Evolutionary conservation across 768 basidiomycete genomes (phyloP).

Genomic region (Holtermannia corniformis): DNA sequence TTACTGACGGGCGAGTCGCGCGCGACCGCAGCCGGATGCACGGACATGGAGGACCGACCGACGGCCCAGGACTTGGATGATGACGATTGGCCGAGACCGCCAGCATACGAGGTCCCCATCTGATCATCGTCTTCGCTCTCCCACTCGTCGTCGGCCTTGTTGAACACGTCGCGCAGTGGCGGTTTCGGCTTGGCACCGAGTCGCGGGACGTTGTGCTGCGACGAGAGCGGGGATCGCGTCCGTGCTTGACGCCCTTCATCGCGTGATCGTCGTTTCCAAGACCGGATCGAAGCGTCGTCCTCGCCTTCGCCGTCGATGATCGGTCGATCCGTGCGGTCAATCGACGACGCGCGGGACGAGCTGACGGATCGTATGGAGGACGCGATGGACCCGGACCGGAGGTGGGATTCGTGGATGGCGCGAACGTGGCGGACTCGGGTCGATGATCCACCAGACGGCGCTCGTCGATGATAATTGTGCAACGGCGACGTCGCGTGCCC

Average conservation of each 20-base stretch:
- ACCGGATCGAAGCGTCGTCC: constrained; percentile 26
- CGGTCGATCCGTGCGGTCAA: constrained; percentile 42
- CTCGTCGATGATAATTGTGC: constrained; percentile 64
- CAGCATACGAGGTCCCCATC: constrained; percentile 18
- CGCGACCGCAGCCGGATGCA: neutral
- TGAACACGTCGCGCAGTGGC: constrained; percentile 40
- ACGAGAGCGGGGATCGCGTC: constrained; percentile 67
- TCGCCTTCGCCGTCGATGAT: constrained; percentile 44
- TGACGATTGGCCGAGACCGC: constrained; percentile 37
- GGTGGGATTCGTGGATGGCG: constrained; percentile 32
- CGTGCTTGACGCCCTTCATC: constrained; percentile 56
- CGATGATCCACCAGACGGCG: constrained; percentile 64
- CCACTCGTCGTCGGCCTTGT: constrained; percentile 41
- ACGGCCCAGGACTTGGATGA: neutral
- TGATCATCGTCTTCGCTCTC: constrained; percentile 38
- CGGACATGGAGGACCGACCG: neutral
- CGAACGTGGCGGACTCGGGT: constrained; percentile 49
- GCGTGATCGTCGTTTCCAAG: constrained; percentile 43
- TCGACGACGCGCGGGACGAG: constrained; percentile 70
- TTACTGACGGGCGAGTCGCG: neutral
- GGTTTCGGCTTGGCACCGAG: constrained; percentile 13
- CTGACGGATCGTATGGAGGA: constrained; percentile 67
- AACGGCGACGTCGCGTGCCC: constrained; percentile 52
- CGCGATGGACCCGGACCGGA: constrained; percentile 63
- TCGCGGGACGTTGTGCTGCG: constrained; percentile 44